Conservation (phyloP, 768 basidiomycete genomes). For the Phanerochaete sordida region DNA sequence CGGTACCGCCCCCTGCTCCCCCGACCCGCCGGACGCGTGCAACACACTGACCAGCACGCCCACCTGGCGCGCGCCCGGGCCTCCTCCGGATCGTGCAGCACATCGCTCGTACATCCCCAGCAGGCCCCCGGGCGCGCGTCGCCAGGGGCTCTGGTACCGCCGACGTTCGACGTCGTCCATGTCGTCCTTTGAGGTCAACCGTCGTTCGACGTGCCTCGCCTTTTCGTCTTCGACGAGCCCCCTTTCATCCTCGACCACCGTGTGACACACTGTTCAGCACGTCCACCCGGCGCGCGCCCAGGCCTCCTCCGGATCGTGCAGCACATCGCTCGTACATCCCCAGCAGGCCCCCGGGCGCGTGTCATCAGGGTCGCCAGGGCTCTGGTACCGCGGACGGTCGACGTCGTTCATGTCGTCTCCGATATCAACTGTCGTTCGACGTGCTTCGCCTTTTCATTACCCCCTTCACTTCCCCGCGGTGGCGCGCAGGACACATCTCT, state of each 20-base stretch:
- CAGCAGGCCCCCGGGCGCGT: no score
- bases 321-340: no score
- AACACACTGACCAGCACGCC: no score
- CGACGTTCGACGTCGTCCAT: background rate
- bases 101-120: no score
- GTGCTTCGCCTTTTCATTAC: background rate
- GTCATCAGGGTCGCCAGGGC: no score
- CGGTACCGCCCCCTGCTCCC: background rate
- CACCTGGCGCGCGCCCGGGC: no score
- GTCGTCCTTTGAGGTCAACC: background rate
- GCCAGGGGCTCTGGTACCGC: background rate
- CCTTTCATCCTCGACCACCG: background rate
- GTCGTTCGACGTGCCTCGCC: background rate
- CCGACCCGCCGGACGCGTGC: background rate
- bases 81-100: no score
- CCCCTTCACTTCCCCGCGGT: background rate
- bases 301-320: no score
- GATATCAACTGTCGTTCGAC: background rate
- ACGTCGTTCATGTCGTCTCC: background rate
- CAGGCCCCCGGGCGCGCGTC: no score
- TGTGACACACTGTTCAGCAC: no score
- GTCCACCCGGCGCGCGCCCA: no score
- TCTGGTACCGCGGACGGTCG: background rate
- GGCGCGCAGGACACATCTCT: background rate
- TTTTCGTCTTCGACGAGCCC: background rate